A percentile compares a stretch with the other conserved stretches of the same genome.
These are phyloP conservation scores for Thymus mandschuricus DNA, from an alignment of 257 asterid species.

Conservation along the genomic window DNA sequence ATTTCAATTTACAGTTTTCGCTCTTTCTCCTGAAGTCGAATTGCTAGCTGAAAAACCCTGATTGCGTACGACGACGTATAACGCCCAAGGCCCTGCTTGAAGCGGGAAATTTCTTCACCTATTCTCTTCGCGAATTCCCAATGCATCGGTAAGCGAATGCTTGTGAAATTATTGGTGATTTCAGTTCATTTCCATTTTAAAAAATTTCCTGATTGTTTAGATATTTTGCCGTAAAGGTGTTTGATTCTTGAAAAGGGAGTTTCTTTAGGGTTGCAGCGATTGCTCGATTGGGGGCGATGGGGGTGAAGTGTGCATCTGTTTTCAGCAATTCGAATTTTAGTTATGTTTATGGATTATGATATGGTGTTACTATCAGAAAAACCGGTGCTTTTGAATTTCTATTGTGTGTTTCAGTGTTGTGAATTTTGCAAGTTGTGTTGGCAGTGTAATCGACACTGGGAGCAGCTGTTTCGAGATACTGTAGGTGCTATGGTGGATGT, in stretches of 20 bases:
- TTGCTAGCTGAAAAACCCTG: constrained; percentile 34
- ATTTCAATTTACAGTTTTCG: constrained; percentile 13
- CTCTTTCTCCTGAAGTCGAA: constrained; percentile 24
- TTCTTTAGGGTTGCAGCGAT: constrained; percentile 15
- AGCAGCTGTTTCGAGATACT: constrained; percentile 28
- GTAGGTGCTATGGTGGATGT: constrained; percentile 54
- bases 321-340: background rate
- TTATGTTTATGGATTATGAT: constrained; percentile 11
- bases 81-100: constrained; percentile 19
- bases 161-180: constrained; percentile 12
- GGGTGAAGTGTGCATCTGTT: background rate
- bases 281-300: constrained; percentile 16
- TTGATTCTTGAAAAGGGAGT: background rate
- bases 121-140: constrained; percentile 1
- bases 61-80: background rate
- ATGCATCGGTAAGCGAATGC: constrained; percentile 21
- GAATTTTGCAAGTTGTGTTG: constrained; percentile 4
- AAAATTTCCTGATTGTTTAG: constrained; percentile 7
- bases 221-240: background rate
- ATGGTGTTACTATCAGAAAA: background rate
- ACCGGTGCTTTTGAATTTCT: background rate
- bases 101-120: background rate
- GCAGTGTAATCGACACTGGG: constrained; percentile 17
- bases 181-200: constrained; percentile 1
- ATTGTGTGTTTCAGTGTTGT: constrained; percentile 5